Percentiles rank a stretch among this genome's conserved stretches.
Evolutionary conservation across 2,329 filamentous ascomycete genomes (phyloP).

Genomic region (Alternaria arbusti): DNA sequence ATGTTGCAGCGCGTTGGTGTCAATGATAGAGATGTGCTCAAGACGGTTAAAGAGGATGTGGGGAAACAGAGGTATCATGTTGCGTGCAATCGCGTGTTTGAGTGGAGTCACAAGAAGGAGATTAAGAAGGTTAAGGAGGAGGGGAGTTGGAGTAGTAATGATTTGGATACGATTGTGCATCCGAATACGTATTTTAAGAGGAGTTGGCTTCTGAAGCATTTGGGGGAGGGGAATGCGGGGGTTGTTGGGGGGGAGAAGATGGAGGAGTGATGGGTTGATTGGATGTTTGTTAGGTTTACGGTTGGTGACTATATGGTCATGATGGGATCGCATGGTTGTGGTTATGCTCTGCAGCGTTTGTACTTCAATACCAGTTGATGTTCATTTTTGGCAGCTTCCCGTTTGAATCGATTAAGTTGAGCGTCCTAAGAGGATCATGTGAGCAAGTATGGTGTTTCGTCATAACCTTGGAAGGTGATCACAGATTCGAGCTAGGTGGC

Average conservation of each 20-base stretch:
- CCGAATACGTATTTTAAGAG: slow-evolving; percentile 98
- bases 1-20: slow-evolving; percentile 82
- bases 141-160: slow-evolving; percentile 61
- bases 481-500: no score
- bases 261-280: slow-evolving; percentile 36
- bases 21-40: slow-evolving; percentile 75
- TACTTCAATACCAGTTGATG: neutral
- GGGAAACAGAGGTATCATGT: slow-evolving; percentile 89
- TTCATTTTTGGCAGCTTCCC: neutral
- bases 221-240: slow-evolving; percentile 58
- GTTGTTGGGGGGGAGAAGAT: slow-evolving; percentile 41
- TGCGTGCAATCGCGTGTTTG: slow-evolving; percentile 95
- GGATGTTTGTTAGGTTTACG: neutral
- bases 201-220: slow-evolving; percentile 85
- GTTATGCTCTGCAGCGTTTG: neutral
- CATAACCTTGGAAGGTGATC: no score
- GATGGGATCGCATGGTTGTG: neutral
- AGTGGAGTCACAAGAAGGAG: slow-evolving; percentile 75
- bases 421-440: no score
- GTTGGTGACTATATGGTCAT: neutral
- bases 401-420: no score
- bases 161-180: slow-evolving; percentile 94
- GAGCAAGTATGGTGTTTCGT: no score
- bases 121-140: slow-evolving; percentile 60
- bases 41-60: slow-evolving; percentile 86